These are phyloP conservation scores for Debaryomyces castellii DNA, from an alignment of 805 yeast genomes.

Conservation along the genomic window DNA sequence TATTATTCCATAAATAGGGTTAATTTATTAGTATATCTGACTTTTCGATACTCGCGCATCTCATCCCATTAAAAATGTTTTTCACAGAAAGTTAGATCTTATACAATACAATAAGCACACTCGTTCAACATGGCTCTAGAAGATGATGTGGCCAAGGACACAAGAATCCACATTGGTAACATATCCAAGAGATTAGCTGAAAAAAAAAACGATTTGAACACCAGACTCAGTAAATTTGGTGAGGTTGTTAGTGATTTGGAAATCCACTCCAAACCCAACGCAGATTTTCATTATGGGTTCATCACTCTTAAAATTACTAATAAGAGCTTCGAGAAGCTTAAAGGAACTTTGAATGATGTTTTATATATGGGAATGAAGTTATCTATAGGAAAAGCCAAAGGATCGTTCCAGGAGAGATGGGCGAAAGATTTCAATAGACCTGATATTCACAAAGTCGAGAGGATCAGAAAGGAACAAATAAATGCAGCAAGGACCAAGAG, in stretches of 20 bases:
- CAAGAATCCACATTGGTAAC: slow-evolving; percentile 64
- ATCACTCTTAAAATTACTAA: slow-evolving; percentile 55
- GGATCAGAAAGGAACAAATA: slow-evolving; percentile 30
- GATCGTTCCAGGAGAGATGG: slow-evolving; percentile 48
- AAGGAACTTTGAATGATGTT: slow-evolving; percentile 63
- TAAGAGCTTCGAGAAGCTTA: slow-evolving; percentile 48
- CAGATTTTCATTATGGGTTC: slow-evolving; percentile 62
- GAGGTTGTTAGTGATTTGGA: slow-evolving; percentile 45
- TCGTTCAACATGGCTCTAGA: not conserved
- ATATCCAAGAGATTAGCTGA: slow-evolving; percentile 55
- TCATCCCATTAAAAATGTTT: slow-evolving; percentile 2
- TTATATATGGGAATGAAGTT: slow-evolving; percentile 73
- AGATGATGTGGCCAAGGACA: slow-evolving; percentile 4
- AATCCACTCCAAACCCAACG: slow-evolving; percentile 53
- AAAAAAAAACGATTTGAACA: slow-evolving; percentile 44
- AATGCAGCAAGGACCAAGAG: slow-evolving; percentile 35
- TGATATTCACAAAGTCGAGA: slow-evolving; percentile 25
- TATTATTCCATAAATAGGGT: too few species aligned
- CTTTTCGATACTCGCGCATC: not conserved
- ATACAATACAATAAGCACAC: not conserved
- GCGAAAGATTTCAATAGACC: slow-evolving; percentile 44
- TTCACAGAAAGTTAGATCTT: not conserved
- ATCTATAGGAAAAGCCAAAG: slow-evolving; percentile 61
- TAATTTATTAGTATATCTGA: too few species aligned
- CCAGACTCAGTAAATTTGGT: slow-evolving; percentile 67